These are phyloP conservation scores for Pseudotulostoma volvatum DNA, from an alignment of 495 filamentous ascomycete genomes.

Conservation along the genomic window DNA sequence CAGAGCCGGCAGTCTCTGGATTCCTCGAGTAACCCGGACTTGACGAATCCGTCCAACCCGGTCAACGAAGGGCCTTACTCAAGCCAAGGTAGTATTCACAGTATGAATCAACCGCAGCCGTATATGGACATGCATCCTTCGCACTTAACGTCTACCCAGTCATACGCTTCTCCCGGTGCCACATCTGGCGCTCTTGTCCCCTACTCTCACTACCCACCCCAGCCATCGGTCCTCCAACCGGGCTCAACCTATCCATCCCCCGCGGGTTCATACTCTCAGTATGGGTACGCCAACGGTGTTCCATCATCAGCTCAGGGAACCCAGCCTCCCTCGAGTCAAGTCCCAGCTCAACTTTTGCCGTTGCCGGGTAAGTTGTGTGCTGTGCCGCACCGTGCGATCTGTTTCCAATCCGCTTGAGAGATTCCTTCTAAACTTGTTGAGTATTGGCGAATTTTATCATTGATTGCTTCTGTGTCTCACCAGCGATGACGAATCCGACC, in stretches of 20 bases:
- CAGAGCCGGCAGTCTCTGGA: conserved; percentile 25
- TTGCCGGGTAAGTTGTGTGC: conserved; percentile 38
- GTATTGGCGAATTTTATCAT: not conserved
- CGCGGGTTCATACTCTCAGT: conserved; percentile 47
- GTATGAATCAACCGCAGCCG: conserved; percentile 71
- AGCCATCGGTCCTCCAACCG: conserved; percentile 70
- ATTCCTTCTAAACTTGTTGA: not conserved
- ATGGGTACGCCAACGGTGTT: conserved; percentile 58
- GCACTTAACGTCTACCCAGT: conserved; percentile 69
- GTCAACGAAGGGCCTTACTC: conserved; percentile 25
- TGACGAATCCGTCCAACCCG: conserved; percentile 13
- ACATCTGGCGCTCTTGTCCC: conserved; percentile 58
- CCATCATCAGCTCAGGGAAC: conserved; percentile 51
- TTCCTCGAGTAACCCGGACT: conserved; percentile 19
- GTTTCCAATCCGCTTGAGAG: conserved; percentile 4
- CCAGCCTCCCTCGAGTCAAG: conserved; percentile 43
- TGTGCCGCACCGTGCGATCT: too few species aligned
- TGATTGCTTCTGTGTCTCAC: conserved; percentile 5
- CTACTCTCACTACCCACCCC: conserved; percentile 55
- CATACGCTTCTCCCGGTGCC: conserved; percentile 64
- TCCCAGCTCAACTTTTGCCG: conserved; percentile 44
- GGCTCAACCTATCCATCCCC: conserved; percentile 52
- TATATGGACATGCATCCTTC: conserved; percentile 72
- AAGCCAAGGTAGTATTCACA: conserved; percentile 34
- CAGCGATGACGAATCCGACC: conserved; percentile 29